Percentiles rank a stretch among this genome's conserved stretches.
These are phyloP conservation scores for Torrubiellomyces zombiae DNA, from an alignment of 2,329 filamentous ascomycete genomes.

Conservation along the genomic window DNA sequence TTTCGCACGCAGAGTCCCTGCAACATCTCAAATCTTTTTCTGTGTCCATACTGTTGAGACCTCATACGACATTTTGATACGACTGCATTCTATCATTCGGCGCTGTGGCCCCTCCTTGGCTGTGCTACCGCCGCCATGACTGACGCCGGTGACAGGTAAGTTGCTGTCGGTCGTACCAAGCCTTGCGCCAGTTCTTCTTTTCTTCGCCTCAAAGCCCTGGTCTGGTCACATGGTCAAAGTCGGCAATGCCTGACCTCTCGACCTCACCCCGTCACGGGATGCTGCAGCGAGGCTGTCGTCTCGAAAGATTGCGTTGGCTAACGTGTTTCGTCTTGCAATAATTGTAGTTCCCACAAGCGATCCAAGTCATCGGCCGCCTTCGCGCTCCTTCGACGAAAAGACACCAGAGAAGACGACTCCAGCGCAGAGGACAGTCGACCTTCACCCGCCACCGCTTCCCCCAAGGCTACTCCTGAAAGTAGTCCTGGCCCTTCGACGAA, in stretches of 20 bases:
- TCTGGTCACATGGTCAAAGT: not conserved
- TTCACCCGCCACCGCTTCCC: constrained; percentile 16
- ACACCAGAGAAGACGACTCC: constrained; percentile 33
- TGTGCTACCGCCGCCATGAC: constrained; percentile 13
- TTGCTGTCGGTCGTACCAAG: not conserved
- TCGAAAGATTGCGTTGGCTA: no score
- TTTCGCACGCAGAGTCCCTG: no score
- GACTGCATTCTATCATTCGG: no score
- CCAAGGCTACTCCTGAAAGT: constrained; percentile 14
- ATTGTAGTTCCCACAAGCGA: constrained; percentile 26
- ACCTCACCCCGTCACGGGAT: not conserved
- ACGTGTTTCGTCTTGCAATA: not conserved
- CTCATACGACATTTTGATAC: no score
- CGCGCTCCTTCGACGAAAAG: constrained; percentile 36
- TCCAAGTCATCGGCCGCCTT: constrained; percentile 36
- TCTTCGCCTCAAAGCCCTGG: not conserved
- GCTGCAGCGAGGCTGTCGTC: not conserved
- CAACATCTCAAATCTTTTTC: no score
- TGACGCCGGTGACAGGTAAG: constrained; percentile 15
- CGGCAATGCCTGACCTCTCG: not conserved
- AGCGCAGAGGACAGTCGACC: constrained; percentile 33
- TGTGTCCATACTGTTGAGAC: no score
- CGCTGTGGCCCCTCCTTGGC: not conserved
- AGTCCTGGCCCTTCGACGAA: constrained; percentile 19
- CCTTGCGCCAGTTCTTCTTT: not conserved